A percentile compares a stretch with the other conserved stretches of the same genome.
Conservation (phyloP, 2,329 filamentous ascomycete species). For the Bipolaris gigantea region DNA sequence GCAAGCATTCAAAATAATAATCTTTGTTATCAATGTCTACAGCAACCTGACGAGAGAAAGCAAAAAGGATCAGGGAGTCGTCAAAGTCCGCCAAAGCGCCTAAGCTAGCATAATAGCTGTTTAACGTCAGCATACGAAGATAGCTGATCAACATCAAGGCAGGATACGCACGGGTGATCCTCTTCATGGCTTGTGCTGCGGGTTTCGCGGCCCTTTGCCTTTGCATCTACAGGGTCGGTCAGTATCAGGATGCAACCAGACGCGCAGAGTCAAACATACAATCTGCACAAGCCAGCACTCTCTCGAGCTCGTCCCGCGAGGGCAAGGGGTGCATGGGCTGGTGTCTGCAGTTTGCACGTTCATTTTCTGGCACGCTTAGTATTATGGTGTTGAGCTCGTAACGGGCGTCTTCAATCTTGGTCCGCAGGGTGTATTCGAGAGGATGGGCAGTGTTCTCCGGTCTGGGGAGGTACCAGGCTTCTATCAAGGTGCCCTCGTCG, state of each 20-base stretch:
- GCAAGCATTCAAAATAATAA: constrained; percentile 68
- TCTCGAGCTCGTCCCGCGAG: constrained; percentile 47
- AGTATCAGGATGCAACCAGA: constrained; percentile 8
- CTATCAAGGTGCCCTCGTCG: constrained; percentile 36
- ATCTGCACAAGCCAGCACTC: constrained; percentile 41
- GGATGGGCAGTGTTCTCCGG: constrained; percentile 25
- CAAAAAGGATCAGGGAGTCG: constrained; percentile 62
- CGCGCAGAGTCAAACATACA: constrained; percentile 27
- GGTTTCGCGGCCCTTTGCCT: constrained; percentile 28
- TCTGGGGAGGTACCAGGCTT: constrained; percentile 41
- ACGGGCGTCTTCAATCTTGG: constrained; percentile 60
- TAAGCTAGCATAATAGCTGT: constrained; percentile 62
- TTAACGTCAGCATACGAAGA: constrained; percentile 15
- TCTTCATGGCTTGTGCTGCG: constrained; percentile 38
- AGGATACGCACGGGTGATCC: constrained; percentile 38
- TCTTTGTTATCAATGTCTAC: constrained; percentile 58
- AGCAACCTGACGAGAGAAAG: constrained; percentile 62
- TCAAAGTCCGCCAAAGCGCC: constrained; percentile 65
- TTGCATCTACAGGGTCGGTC: constrained; percentile 27
- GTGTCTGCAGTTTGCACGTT: constrained; percentile 36
- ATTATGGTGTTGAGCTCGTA: constrained; percentile 61
- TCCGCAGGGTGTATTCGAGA: constrained; percentile 28
- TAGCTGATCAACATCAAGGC: neutral
- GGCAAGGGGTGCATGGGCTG: constrained; percentile 36
- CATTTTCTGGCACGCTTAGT: constrained; percentile 40